Evolutionary conservation across 2,329 filamentous ascomycete species (phyloP), one percentile per base, ranked within the genome.

Genomic region (Penicillium sp.): DNA sequence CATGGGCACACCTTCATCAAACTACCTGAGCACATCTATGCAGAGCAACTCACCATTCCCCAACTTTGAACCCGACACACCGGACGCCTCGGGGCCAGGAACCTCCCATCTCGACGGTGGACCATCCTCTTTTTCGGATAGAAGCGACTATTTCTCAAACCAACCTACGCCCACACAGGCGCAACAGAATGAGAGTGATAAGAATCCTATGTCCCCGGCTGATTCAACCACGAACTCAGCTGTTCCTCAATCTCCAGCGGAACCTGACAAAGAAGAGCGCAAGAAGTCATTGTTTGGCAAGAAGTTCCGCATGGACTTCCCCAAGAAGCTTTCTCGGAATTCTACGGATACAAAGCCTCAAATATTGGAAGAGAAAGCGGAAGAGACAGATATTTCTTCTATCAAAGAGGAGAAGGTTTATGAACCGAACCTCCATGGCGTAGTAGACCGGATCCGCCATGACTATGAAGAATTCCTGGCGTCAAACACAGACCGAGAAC

Each of bases 311-410:
- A 88, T 90, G 84, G 83, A 80, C 56, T 82, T 73, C 62, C 88
- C 87, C 66, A 97, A 95, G 78, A 96, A 96, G 73, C 80, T 93
- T 13, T 86, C 86, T 11, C 84, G 90, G 14, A 83, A 83, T 0
- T 83, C 83, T 24, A 82, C 82, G 5, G 83, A 88, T 59, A 75
- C 89, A 55, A 95, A 94, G 70, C 86, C 90, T 0, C 83, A 83
- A 1, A 80, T 86, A 1, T 80, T 85, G 1, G 90, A 94, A 61
- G 90, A 95, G 67, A 93, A 92, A 72, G 68, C 74, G 1, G 83
- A 85, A 56, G 81, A 82, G 55, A 76, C 75, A 0, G 72, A 77
- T 29, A 77, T 76, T 14, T 83, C 81, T 1, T 82, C 75, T n/a
- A 77, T 81, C 53, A 78, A 77, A 53, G 73, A 77, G 50, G 75